phyloP scores from a whole-genome alignment of 305 asterid species.

The Euphrasia arctica region DNA sequence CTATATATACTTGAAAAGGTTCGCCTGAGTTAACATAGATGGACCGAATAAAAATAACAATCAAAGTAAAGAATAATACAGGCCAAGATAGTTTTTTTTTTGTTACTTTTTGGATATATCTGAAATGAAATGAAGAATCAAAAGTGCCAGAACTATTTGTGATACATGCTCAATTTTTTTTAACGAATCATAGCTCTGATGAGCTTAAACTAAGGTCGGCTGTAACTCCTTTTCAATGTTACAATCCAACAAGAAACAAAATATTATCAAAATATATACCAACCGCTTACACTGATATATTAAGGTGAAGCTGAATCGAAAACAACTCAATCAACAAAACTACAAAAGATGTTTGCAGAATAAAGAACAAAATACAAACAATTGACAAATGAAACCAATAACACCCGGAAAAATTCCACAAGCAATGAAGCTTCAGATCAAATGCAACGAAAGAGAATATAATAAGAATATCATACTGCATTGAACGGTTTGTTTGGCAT shows the following conservation, averaged over 20 bases:
- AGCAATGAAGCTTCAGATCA: neutral
- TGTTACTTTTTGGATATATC: neutral
- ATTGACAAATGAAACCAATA: neutral
- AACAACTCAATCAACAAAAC: too few relatives aligned
- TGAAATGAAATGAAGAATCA: neutral
- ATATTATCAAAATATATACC: neutral
- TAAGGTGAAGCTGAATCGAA: too few relatives aligned
- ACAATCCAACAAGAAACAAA: conserved; percentile 8
- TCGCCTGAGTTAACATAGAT: neutral
- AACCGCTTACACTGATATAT: neutral
- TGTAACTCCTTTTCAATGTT: neutral
- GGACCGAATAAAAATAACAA: neutral
- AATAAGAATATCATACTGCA: conserved; percentile 45
- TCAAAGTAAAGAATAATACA: neutral
- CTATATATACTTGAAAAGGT: neutral
- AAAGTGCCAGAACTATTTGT: conserved; percentile 9
- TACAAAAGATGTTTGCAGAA: too few relatives aligned
- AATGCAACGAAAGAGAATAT: neutral
- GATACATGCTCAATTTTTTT: neutral
- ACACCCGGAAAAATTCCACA: neutral
- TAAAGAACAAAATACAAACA: neutral
- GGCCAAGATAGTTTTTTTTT: neutral
- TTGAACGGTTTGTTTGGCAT: conserved; percentile 74
- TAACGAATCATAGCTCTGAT: neutral
- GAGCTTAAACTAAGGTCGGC: neutral